Conservation (phyloP, 2,329 filamentous ascomycete genomes). For the Chrysoporthe austroafricana region DNA sequence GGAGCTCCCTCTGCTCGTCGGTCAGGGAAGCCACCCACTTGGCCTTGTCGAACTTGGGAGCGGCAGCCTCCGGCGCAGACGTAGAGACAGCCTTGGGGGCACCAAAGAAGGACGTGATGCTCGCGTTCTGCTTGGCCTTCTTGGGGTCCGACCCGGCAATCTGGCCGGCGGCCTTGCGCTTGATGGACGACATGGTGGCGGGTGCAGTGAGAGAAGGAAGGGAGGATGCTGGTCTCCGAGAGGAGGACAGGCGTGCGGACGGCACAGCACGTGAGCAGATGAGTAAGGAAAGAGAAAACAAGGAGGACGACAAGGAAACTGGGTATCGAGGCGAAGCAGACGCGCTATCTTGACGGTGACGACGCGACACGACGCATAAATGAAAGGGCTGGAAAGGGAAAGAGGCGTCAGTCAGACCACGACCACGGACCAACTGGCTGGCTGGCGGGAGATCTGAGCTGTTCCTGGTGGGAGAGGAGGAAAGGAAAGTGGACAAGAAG, state of each 20-base stretch:
- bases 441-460: not conserved
- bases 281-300: not conserved
- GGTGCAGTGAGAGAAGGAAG: constrained; percentile 15
- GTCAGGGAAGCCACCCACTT: constrained; percentile 85
- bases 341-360: constrained; percentile 24
- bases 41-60: constrained; percentile 77
- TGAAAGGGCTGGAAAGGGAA: constrained; percentile 11
- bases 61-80: constrained; percentile 36
- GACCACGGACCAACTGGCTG: constrained; percentile 2
- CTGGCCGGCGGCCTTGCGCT: constrained; percentile 69
- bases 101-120: constrained; percentile 89
- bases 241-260: not conserved
- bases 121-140: constrained; percentile 74
- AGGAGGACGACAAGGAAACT: not conserved
- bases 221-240: not conserved
- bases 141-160: constrained; percentile 59
- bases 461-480: not conserved
- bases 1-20: constrained; percentile 77
- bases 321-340: constrained; percentile 16
- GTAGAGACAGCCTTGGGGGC: constrained; percentile 30
- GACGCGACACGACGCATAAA: constrained; percentile 11
- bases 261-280: not conserved
- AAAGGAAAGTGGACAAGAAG: constrained; percentile 3
- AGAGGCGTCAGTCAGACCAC: constrained; percentile 6
- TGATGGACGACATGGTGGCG: constrained; percentile 54